Conservation (phyloP, 1,284 basidiomycete species). For the Anthracocystis walkeri region DNA sequence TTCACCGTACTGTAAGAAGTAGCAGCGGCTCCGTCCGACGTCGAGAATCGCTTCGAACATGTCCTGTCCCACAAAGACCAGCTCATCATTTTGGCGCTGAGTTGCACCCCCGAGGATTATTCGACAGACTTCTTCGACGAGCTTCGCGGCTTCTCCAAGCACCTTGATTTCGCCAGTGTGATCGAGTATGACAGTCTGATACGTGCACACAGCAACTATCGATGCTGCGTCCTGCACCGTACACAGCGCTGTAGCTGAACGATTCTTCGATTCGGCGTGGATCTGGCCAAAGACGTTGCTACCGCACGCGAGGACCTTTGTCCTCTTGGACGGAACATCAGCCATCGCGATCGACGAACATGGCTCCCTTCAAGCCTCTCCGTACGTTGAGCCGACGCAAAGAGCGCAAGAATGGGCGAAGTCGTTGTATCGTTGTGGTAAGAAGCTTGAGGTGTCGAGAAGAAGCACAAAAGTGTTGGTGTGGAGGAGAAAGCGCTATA, state of each 20-base stretch:
- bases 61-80: conserved; percentile 22
- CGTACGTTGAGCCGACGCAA: neutral
- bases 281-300: conserved; percentile 28
- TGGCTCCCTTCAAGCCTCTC: neutral
- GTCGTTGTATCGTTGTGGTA: neutral
- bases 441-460: neutral
- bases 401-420: neutral
- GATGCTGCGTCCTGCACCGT: neutral
- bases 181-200: conserved; percentile 21
- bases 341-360: neutral
- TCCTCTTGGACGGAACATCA: neutral
- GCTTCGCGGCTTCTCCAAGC: neutral
- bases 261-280: neutral
- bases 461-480: conserved; percentile 26
- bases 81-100: neutral
- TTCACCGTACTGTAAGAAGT: conserved; percentile 9
- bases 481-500: conserved; percentile 11
- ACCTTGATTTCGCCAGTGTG: neutral
- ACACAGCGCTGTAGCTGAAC: neutral
- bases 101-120: neutral
- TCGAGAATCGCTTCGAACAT: conserved; percentile 20
- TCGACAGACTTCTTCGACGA: conserved; percentile 3
- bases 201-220: conserved; percentile 7
- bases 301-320: conserved; percentile 15
- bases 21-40: neutral